phyloP scores from a whole-genome alignment of 352 stramenopile genomes.

The Phytophthora aleatoria region DNA sequence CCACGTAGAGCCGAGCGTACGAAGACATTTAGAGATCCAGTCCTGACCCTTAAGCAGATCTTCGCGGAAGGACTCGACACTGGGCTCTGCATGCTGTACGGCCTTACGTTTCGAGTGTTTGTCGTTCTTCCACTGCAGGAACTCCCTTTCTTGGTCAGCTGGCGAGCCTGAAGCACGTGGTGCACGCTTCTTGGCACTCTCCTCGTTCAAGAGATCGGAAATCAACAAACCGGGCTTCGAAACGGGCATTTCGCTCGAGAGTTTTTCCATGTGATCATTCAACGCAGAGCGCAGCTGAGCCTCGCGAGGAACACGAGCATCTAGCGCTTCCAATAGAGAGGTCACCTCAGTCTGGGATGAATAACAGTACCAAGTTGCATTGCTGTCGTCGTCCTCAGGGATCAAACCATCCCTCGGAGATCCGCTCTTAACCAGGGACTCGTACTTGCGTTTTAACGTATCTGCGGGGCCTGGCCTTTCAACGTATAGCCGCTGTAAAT shows the following conservation, averaged over 20 bases:
- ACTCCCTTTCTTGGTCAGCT: constrained; percentile 28
- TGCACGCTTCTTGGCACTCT: constrained; percentile 54
- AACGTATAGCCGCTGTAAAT: constrained; percentile 71
- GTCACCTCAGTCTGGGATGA: constrained; percentile 64
- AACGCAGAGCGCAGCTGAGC: constrained; percentile 50
- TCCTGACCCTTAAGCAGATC: constrained; percentile 62
- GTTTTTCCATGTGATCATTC: constrained; percentile 65
- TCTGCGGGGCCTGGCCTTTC: constrained; percentile 54
- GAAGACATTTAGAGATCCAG: constrained; percentile 69
- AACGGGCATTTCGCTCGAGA: constrained; percentile 68
- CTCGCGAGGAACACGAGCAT: constrained; percentile 54
- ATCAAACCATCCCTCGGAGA: constrained; percentile 35
- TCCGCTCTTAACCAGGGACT: constrained; percentile 30
- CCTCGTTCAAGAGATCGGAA: constrained; percentile 74
- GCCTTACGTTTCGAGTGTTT: constrained; percentile 50
- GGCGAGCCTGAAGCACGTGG: constrained; percentile 18
- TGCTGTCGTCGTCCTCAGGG: constrained; percentile 28
- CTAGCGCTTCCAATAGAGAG: constrained; percentile 61
- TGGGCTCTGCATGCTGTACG: constrained; percentile 31
- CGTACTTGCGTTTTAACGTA: constrained; percentile 56
- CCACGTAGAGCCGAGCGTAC: constrained; percentile 68
- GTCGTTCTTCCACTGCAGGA: constrained; percentile 68
- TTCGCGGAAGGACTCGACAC: constrained; percentile 56
- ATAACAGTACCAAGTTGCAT: constrained; percentile 70
- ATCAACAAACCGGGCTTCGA: constrained; percentile 78